Percentiles rank a stretch among this genome's conserved stretches.
These are phyloP conservation scores for Arabidopsis thaliana DNA, from an alignment of 345 rosid genomes.

Conservation along the genomic window TAIR10.1 NC_003070.9:11341001-11341500, in stretches of 20 bases:
- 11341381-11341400: too few species aligned
- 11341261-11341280: conserved; percentile 59
- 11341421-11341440: too few species aligned
- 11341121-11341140: conserved; percentile 37
- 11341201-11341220: conserved; percentile 67
- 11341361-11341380: not conserved
- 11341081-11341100: conserved; percentile 54
- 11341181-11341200: conserved; percentile 54
- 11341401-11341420: too few species aligned
- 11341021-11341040: conserved; percentile 47
- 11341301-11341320: not conserved
- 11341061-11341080: conserved; percentile 49
- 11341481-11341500: too few species aligned
- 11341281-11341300: conserved; percentile 54
- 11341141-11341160: conserved; percentile 37
- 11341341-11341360: conserved; percentile 16
- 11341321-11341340: not conserved
- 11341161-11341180: conserved; percentile 58
- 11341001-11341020: conserved; percentile 51
- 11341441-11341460: too few species aligned
- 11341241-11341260: conserved; percentile 52
- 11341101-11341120: conserved; percentile 49
- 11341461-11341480: too few species aligned
- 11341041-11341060: conserved; percentile 36
- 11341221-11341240: conserved; percentile 56